These are phyloP conservation scores for Geotrichum macrosporum DNA, from an alignment of 1,139 yeast species.

Conservation along the genomic window DNA sequence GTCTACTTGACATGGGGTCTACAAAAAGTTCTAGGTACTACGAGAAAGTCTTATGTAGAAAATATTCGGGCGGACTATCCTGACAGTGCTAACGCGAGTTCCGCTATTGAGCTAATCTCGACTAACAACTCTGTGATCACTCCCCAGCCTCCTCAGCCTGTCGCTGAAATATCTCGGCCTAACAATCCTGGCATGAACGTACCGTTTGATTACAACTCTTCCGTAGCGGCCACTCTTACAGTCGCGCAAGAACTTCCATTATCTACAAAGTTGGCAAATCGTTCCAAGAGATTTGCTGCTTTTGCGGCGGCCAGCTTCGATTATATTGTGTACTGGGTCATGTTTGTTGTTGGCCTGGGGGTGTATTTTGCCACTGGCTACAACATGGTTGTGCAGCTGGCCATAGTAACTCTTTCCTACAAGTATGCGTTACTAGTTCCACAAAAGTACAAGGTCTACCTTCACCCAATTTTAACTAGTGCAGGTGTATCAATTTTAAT, in stretches of 20 bases:
- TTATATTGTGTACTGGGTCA: constrained; percentile 47
- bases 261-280: constrained; percentile 1
- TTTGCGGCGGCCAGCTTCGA: constrained; percentile 50
- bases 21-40: constrained; percentile 39
- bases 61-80: background rate
- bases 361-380: constrained; percentile 45
- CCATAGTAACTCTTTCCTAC: constrained; percentile 55
- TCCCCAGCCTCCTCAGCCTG: constrained; percentile 17
- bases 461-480: constrained; percentile 69
- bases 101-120: constrained; percentile 10
- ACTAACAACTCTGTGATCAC: background rate
- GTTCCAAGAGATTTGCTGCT: constrained; percentile 36
- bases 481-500: constrained; percentile 59
- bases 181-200: constrained; percentile 28
- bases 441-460: constrained; percentile 46
- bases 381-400: constrained; percentile 59
- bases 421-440: constrained; percentile 50
- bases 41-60: constrained; percentile 30
- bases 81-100: background rate
- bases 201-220: constrained; percentile 4
- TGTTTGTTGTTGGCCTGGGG: constrained; percentile 50
- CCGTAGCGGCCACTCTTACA: background rate
- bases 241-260: constrained; percentile 1
- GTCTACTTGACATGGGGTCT: constrained; percentile 46
- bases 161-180: constrained; percentile 23